Percentiles rank a stretch among this genome's conserved stretches.
Conservation (phyloP, 805 yeast species). For the Saccharomycopsis fodiens region DNA sequence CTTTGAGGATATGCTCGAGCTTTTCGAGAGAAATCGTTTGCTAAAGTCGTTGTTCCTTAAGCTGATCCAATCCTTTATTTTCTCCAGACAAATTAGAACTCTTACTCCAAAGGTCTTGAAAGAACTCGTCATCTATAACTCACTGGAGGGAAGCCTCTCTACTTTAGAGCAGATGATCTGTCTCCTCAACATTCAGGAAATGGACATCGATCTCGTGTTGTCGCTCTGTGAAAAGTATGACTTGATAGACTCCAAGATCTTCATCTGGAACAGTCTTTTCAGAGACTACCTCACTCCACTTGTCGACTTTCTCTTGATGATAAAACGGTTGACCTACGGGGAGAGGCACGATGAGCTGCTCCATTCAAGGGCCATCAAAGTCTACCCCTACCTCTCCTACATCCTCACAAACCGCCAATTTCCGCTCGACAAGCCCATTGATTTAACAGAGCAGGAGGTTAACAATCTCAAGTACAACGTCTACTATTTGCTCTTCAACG, state of each 20-base stretch:
- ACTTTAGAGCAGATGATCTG: slow-evolving; percentile 63
- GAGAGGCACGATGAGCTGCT: too few species aligned
- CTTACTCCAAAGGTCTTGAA: slow-evolving; percentile 41
- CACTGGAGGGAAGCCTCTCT: slow-evolving; percentile 22
- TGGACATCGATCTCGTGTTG: slow-evolving; percentile 76
- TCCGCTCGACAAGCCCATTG: slow-evolving; percentile 56
- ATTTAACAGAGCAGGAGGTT: slow-evolving; percentile 26
- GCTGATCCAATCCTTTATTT: slow-evolving; percentile 34
- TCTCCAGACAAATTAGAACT: slow-evolving; percentile 28
- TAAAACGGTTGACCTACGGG: slow-evolving; percentile 11
- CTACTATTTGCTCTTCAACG: slow-evolving; percentile 54
- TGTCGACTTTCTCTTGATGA: slow-evolving; percentile 36
- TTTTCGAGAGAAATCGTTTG: slow-evolving; percentile 24
- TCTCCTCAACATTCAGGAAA: slow-evolving; percentile 51
- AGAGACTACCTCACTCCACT: slow-evolving; percentile 69
- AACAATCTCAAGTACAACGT: slow-evolving; percentile 41
- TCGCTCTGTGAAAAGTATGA: slow-evolving; percentile 48
- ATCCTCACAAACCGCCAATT: slow-evolving; percentile 71
- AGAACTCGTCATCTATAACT: slow-evolving; percentile 47
- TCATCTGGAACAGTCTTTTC: slow-evolving; percentile 64
- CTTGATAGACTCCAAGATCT: slow-evolving; percentile 56
- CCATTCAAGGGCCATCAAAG: slow-evolving; percentile 26
- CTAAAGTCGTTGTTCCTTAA: slow-evolving; percentile 32
- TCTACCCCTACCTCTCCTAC: slow-evolving; percentile 59
- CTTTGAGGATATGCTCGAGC: slow-evolving; percentile 40